phyloP scores from a whole-genome alignment of 208 protist species.

The Porcisia deanei region DNA sequence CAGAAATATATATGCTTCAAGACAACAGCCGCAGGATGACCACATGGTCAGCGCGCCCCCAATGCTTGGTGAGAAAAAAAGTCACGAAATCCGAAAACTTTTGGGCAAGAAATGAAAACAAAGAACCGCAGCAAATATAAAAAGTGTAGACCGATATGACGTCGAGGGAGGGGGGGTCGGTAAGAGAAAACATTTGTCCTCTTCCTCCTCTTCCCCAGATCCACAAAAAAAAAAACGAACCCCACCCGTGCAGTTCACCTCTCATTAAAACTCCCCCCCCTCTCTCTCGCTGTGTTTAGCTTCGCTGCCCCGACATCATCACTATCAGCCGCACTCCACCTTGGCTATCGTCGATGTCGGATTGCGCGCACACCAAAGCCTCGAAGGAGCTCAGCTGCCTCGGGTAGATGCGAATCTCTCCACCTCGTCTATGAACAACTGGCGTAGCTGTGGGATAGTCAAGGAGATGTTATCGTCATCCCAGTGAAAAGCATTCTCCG shows the following conservation, averaged over 20 bases:
- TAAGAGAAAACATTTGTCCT: no score
- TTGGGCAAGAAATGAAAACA: no score
- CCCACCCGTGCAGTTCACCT: not conserved
- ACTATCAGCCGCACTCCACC: not conserved
- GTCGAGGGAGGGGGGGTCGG: no score
- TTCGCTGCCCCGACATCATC: not conserved
- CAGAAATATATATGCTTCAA: no score
- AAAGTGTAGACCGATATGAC: no score
- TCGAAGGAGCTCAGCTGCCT: not conserved
- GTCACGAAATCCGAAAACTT: no score
- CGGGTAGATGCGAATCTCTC: conserved; percentile 34
- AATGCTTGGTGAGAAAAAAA: no score
- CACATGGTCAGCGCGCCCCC: no score
- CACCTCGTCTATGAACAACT: conserved; percentile 70
- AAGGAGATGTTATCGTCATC: conserved; percentile 44
- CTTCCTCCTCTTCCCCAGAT: no score
- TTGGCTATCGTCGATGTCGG: no score
- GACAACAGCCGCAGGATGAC: no score
- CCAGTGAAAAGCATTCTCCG: conserved; percentile 44
- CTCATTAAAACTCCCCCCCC: not conserved
- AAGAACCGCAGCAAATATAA: no score
- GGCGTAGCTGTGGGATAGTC: conserved; percentile 47
- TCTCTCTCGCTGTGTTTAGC: not conserved
- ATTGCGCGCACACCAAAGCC: not conserved
- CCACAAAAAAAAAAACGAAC: not conserved